Evolutionary conservation across 208 protist species (phyloP).

Genomic region (Leishmania braziliensis): DNA sequence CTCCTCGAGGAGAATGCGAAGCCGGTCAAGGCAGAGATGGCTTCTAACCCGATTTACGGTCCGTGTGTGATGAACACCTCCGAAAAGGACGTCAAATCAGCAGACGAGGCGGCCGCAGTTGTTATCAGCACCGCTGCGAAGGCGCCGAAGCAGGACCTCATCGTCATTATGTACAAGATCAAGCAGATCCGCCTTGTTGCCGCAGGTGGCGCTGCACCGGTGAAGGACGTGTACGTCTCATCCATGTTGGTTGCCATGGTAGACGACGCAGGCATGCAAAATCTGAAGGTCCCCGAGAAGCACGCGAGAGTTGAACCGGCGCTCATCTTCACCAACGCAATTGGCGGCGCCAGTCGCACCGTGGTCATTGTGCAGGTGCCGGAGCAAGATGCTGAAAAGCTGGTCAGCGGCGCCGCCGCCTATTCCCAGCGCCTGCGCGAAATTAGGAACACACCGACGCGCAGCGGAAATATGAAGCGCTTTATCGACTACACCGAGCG

Average conservation of each 20-base stretch:
- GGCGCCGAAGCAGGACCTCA: slow-evolving; percentile 28
- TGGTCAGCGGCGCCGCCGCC: slow-evolving; percentile 22
- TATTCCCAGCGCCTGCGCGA: slow-evolving; percentile 35
- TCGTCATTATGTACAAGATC: slow-evolving; percentile 40
- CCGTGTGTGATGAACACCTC: slow-evolving; percentile 53
- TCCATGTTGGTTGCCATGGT: slow-evolving; percentile 45
- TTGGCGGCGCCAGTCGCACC: slow-evolving; percentile 61
- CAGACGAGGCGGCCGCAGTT: slow-evolving; percentile 35
- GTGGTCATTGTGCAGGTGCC: slow-evolving; percentile 45
- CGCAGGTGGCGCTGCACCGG: background rate
- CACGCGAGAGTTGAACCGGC: slow-evolving; percentile 24
- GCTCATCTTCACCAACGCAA: slow-evolving; percentile 53
- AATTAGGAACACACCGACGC: slow-evolving; percentile 66
- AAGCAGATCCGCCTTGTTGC: slow-evolving; percentile 40
- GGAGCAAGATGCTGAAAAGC: slow-evolving; percentile 19
- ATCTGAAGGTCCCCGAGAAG: slow-evolving; percentile 34
- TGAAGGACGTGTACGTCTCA: slow-evolving; percentile 46
- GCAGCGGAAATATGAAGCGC: slow-evolving; percentile 81
- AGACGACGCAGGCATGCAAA: slow-evolving; percentile 31
- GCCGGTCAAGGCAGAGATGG: slow-evolving; percentile 37
- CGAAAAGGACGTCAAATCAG: slow-evolving; percentile 33
- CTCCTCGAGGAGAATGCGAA: slow-evolving; percentile 26
- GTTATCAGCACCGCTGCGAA: slow-evolving; percentile 32
- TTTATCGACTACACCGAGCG: slow-evolving; percentile 77
- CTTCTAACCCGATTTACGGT: slow-evolving; percentile 59